phyloP scores from a whole-genome alignment of 2,329 filamentous ascomycete genomes.

The Sphaceloma murrayae region DNA sequence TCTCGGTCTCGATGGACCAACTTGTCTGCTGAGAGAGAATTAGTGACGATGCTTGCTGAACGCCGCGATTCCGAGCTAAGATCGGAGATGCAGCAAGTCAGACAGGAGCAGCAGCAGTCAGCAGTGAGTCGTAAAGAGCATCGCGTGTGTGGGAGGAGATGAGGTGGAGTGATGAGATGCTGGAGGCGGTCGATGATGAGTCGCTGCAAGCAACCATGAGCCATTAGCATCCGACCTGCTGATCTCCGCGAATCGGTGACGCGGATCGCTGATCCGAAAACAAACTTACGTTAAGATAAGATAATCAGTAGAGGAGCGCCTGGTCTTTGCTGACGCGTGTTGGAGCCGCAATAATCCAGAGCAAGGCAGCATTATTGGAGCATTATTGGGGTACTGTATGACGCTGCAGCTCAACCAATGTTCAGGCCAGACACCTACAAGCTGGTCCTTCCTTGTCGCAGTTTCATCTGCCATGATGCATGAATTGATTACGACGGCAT shows the following conservation, averaged over 20 bases:
- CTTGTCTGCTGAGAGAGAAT: conserved; percentile 10
- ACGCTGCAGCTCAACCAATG: conserved; percentile 13
- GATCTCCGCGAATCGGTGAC: too few species aligned
- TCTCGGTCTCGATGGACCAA: conserved; percentile 15
- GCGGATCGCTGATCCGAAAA: neutral
- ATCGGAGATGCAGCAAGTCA: too few species aligned
- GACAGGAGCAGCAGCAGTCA: conserved; percentile 6
- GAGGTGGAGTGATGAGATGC: conserved; percentile 10
- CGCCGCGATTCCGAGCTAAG: neutral
- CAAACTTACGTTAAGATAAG: neutral
- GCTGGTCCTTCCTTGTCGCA: neutral
- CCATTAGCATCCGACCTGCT: neutral
- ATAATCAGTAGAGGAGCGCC: neutral
- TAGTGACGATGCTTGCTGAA: conserved; percentile 4
- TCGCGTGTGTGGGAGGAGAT: neutral
- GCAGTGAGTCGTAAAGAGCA: too few species aligned
- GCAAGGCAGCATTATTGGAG: conserved; percentile 1
- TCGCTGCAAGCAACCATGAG: too few species aligned
- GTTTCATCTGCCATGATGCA: neutral
- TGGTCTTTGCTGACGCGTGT: conserved; percentile 10
- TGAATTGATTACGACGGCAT: neutral
- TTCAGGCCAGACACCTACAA: neutral
- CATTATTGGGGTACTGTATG: conserved; percentile 11
- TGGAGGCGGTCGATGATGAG: conserved; percentile 8
- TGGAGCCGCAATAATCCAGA: neutral